Conservation (phyloP, 345 rosid species). For the Acer campestre region DNA sequence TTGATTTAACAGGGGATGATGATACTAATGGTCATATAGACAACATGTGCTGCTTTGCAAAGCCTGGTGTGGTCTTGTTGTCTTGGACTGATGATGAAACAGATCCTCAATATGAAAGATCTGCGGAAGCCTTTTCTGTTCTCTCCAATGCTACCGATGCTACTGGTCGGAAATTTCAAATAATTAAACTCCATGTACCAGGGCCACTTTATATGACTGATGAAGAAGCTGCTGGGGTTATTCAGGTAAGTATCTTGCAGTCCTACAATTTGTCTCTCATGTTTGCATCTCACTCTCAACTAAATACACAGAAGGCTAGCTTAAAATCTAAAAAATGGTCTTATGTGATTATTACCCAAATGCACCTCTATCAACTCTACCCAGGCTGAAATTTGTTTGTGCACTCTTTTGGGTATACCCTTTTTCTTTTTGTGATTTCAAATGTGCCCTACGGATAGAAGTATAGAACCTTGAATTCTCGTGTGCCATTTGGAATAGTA, state of each 20-base stretch:
- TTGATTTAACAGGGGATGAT: constrained; percentile 73
- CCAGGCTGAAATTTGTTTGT: not conserved
- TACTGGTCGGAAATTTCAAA: constrained; percentile 64
- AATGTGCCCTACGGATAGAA: not conserved
- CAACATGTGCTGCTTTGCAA: constrained; percentile 91
- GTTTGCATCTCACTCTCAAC: not conserved
- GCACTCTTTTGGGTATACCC: not conserved
- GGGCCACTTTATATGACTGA: constrained; percentile 87
- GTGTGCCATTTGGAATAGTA: constrained; percentile 1
- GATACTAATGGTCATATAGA: constrained; percentile 98
- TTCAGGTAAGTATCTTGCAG: constrained; percentile 49
- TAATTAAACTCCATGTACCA: constrained; percentile 77
- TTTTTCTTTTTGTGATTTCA: not conserved
- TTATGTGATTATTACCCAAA: not conserved
- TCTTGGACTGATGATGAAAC: constrained; percentile 77
- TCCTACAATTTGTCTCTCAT: constrained; percentile 5
- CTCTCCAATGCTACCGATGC: constrained; percentile 73
- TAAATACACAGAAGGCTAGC: not conserved
- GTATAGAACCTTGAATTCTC: not conserved
- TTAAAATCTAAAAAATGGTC: constrained; percentile 1
- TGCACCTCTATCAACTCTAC: not conserved
- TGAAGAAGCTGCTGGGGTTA: constrained; percentile 77
- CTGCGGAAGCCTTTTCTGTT: constrained; percentile 61
- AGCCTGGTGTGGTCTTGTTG: constrained; percentile 83
- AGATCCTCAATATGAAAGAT: constrained; percentile 75